These are phyloP conservation scores for Neocucurbitaria cava DNA, from an alignment of 2,329 filamentous ascomycete genomes.

Conservation along the genomic window DNA sequence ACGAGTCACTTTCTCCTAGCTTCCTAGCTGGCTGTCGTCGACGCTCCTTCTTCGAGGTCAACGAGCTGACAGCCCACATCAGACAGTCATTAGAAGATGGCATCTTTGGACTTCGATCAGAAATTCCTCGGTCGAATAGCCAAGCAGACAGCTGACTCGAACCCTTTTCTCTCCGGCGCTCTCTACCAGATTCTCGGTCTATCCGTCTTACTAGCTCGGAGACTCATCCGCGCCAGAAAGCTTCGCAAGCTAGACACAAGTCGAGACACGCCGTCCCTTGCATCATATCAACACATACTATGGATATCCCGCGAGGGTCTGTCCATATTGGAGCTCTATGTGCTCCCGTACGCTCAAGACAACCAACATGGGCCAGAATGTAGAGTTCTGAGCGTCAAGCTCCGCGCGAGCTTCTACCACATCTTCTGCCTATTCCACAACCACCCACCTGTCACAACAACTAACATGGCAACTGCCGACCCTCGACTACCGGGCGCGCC, in stretches of 20 bases:
- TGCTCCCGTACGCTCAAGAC: conserved; percentile 78
- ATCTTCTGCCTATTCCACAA: conserved; percentile 98
- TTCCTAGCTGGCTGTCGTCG: background rate
- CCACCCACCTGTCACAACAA: conserved; percentile 70
- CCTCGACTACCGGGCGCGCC: conserved; percentile 32
- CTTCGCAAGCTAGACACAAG: conserved; percentile 81
- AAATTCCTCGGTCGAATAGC: conserved; percentile 94
- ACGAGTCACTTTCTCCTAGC: conserved; percentile 1
- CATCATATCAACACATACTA: conserved; percentile 88
- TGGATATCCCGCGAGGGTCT: conserved; percentile 95
- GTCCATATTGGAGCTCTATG: conserved; percentile 82
- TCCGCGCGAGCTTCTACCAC: conserved; percentile 93
- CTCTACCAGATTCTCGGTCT: conserved; percentile 92
- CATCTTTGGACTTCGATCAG: conserved; percentile 95
- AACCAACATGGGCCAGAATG: conserved; percentile 76
- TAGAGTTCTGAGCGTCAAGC: conserved; percentile 87
- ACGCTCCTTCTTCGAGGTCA: background rate
- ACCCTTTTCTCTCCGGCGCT: conserved; percentile 79
- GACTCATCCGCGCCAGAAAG: conserved; percentile 82
- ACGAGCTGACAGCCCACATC: background rate
- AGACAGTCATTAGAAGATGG: conserved; percentile 65
- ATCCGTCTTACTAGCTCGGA: conserved; percentile 84
- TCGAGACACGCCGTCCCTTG: conserved; percentile 78
- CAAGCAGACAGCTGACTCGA: conserved; percentile 76
- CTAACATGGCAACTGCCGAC: conserved; percentile 44